phyloP scores from a whole-genome alignment of 371 early-diverging fungal species.

The Rhizopus stolonifer region DNA sequence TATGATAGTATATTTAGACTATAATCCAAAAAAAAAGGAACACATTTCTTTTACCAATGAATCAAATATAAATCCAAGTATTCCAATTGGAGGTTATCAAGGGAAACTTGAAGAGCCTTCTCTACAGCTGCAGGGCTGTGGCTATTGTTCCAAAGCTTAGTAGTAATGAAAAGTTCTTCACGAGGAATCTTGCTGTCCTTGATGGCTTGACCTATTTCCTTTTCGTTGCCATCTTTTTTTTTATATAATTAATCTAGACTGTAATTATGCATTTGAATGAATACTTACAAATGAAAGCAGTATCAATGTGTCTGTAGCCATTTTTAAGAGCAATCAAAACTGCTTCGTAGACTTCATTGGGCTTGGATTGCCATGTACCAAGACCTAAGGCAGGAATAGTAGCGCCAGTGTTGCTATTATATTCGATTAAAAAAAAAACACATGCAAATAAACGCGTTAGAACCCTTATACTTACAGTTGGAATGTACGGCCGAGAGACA shows the following conservation, averaged over 20 bases:
- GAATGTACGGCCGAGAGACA: constrained; percentile 8
- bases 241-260: no score
- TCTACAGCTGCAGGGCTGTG: constrained; percentile 56
- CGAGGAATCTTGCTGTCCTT: constrained; percentile 48
- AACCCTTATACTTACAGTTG: constrained; percentile 5
- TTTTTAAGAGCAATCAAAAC: constrained; percentile 45
- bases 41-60: constrained; percentile 43
- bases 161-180: constrained; percentile 68
- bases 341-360: constrained; percentile 38
- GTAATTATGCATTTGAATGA: no score
- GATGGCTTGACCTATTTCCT: constrained; percentile 46
- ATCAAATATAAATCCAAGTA: constrained; percentile 74
- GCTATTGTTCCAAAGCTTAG: constrained; percentile 70
- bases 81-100: constrained; percentile 56
- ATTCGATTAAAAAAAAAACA: not conserved
- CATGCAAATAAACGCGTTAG: not conserved
- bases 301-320: constrained; percentile 30
- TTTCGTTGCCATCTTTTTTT: constrained; percentile 38
- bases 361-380: constrained; percentile 46
- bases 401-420: constrained; percentile 27
- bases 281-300: constrained; percentile 33
- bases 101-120: constrained; percentile 44
- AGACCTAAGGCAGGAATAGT: constrained; percentile 32
- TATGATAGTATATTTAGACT: not conserved
- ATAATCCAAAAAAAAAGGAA: no score